Conservation (phyloP, 805 yeast species). For the Myxozyma neotropica region DNA sequence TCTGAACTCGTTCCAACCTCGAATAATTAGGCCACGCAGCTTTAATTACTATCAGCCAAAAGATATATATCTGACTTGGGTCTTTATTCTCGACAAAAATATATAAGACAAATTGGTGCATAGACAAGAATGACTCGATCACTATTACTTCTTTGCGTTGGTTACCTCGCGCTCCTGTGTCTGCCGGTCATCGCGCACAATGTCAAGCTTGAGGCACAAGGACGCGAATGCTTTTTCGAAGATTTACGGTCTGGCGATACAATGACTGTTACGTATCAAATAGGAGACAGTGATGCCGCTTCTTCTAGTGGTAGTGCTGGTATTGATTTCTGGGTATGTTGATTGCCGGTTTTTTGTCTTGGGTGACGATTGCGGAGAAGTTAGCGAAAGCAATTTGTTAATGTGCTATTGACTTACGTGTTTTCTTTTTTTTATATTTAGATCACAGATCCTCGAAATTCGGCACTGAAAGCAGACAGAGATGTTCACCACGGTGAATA, state of each 20-base stretch:
- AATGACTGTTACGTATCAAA: constrained; percentile 86
- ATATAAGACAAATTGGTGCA: no score
- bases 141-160: background rate
- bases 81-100: no score
- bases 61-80: no score
- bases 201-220: constrained; percentile 33
- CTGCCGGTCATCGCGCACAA: constrained; percentile 30
- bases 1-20: no score
- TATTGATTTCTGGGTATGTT: constrained; percentile 36
- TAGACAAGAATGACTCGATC: background rate
- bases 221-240: constrained; percentile 73
- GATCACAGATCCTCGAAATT: constrained; percentile 54
- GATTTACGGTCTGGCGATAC: constrained; percentile 79
- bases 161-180: background rate
- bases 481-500: constrained; percentile 78
- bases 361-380: background rate
- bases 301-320: constrained; percentile 31
- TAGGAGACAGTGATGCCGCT: constrained; percentile 73
- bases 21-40: no score
- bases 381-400: no score
- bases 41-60: no score
- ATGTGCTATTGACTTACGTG: no score
- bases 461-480: constrained; percentile 54
- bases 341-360: background rate
- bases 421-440: no score